Evolutionary conservation across 768 basidiomycete genomes (phyloP), one percentile per base, ranked within the genome.

Genomic region (Naganishia onofrii): DNA sequence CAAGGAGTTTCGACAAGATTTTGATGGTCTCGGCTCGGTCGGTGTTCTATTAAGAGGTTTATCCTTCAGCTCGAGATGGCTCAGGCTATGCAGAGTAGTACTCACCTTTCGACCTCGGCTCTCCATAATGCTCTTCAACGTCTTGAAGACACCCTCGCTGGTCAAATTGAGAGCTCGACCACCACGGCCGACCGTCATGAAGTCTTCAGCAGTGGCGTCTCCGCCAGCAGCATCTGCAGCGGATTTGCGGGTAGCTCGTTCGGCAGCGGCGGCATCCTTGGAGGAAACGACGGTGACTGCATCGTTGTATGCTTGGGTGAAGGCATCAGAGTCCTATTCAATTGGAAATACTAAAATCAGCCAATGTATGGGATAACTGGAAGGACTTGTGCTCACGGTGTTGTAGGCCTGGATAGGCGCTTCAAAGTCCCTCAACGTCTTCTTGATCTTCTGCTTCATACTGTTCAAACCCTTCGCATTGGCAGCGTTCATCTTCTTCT

Each of bases 381-480:
- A 34, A 36, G 52, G 29, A 10, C n/a, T 29, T 21, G 78, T 19
- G 23, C 86, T 73, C 75, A 93, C 93, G 79, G 87, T 85, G 77
- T 90, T 89, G 83, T 88, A 97, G 70, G 86, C 86, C 78, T 87
- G 88, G 51, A 94, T 81, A 73, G 91, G 89, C 13, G 80, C 81
- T 82, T 97, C 96, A 78, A 91, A 86, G 80, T 98, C 96, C 81
- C 93, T 95, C 67, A 85, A 76, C 12, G 89, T 86, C 83, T 94
- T 98, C 84, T 90, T 94, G 67, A 97, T 85, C 81, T 94, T 96
- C 82, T 98, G 95, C 83, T 94, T 97, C 88, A 97, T 90, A n/a
- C 90, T 90, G 65, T 92, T 97, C 73, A 98, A 85, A 1, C 93
- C 92, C 76, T 91, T 93, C 48, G 93, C 91, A 76, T 94, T 94